Evolutionary conservation across 2,329 filamentous ascomycete species (phyloP), one percentile per base, ranked within the genome.

Genomic region (Plectosphaerella sp.): DNA sequence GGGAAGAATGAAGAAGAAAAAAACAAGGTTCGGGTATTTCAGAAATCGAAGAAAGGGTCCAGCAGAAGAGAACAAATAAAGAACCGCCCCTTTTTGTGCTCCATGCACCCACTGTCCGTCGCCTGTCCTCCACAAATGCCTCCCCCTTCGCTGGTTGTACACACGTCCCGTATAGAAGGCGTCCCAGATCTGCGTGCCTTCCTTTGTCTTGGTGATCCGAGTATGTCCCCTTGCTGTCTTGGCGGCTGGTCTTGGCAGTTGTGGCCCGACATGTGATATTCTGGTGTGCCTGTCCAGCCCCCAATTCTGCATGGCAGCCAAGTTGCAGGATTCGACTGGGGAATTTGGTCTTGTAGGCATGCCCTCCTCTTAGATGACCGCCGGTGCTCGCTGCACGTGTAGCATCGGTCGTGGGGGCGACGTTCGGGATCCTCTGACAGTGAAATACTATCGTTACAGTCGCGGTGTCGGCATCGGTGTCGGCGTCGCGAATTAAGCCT

Each of bases 401-500:
- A 9, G 25, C 25, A 9, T 33, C 28, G 8, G 28, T 9, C 28
- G 11, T 12, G 28, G 11, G 39, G 25, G 39, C 46, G 43, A 52
- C 54, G 36, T 56, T 52, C 45, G 49, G 49, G 49, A 12, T 18
- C 37, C 36, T 15, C 18, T 20, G 20, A 41, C 15, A 28, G 18
- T 43, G n/a, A 43, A 33, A 43, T 18, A 43, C 16, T 43, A 43
- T 43, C 41, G 41, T 43, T 43, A 43, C 41, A 43, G 16, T 16
- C 14, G 37, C 37, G 16, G 37, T 15, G 37, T 16, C 37, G 37
- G 14, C 37, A n/a, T 39, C 37, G 37, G 14, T 39, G 37, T 39
- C 37, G 37, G 16, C n/a, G 18, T 18, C 10, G 41, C 6, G 28
- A 43, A 54, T 60, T 78, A 82, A 33, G 28, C 28, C 68, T 80